Base-by-base conservation (phyloP, 164 flowering plant species). In the Nelumbo lutea region DNA sequence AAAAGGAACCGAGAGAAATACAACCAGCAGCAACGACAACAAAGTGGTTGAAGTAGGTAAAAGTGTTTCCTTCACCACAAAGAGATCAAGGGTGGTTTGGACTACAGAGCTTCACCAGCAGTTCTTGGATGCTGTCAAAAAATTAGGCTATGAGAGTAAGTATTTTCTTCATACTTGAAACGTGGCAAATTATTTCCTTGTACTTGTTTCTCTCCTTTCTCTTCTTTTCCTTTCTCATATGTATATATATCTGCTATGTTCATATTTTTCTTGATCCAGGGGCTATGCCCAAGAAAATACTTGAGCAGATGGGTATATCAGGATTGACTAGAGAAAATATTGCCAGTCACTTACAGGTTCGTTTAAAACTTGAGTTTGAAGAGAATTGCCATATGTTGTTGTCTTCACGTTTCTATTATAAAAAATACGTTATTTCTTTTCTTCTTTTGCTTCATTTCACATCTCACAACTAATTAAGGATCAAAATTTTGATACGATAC, bases 21-120 rank as follows among this genome's bases (percentile, higher is more conserved):
- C n/a, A 46, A 1, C 7, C 4, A 46, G 39, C 38, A 27, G 58
- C 9, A 50, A 46, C n/a, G 68, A 48, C 3, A 64, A 68, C 10
- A 47, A 68, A 11, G 14, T 53, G 15, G 3, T 13, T 11, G 3
- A 7, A 2, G 43, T 55, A 9, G 64, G 42, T 13, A 43, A 44
- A 3, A 11, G 4, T 2, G 38, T 6, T 66, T 9, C 46, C 39
- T 27, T 42, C 27, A n/a, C 60, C 6, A 7, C 4, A 41, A 76
- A 77, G 72, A 79, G 57, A 69, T 48, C 59, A 39, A 74, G 73
- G 55, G 40, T 77, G 41, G 13, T 48, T 44, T 77, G 83, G 80
- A 72, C 71, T 1, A 1, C 13, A 39, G 78, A 72, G 38, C 72
- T 75, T 5, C 80, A 73, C 44, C 2, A 55, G 0, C 67, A 59